phyloP scores from a whole-genome alignment of 106 monocot species.

The Ottelia alismoides region DNA sequence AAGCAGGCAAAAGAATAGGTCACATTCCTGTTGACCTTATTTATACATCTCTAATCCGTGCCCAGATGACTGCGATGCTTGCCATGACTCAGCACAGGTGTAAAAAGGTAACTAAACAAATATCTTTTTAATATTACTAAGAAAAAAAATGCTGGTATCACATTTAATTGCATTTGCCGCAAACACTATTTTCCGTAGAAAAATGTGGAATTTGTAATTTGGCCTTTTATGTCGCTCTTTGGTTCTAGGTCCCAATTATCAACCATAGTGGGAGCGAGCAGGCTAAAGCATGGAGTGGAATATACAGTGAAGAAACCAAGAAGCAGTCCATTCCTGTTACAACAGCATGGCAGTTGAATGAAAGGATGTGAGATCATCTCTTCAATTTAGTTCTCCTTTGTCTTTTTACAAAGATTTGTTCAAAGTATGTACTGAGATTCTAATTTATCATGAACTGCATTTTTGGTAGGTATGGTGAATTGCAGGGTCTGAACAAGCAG shows the following conservation, averaged over 20 bases:
- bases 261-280: conserved; percentile 66
- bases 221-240: neutral
- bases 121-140: conserved; percentile 1
- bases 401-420: neutral
- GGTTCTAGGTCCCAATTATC: conserved; percentile 74
- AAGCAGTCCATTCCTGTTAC: conserved; percentile 87
- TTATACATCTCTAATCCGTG: conserved; percentile 85
- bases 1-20: conserved; percentile 92
- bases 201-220: neutral
- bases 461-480: conserved; percentile 76
- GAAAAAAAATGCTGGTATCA: neutral
- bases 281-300: conserved; percentile 54
- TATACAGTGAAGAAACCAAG: conserved; percentile 70
- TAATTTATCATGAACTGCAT: neutral
- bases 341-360: conserved; percentile 95
- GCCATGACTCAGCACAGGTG: conserved; percentile 97
- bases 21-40: conserved; percentile 92
- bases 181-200: neutral
- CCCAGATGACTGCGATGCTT: conserved; percentile 99
- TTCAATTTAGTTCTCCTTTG: neutral
- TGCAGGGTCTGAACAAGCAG: conserved; percentile 97
- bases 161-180: neutral
- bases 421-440: neutral
- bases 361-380: conserved; percentile 64
- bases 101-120: conserved; percentile 47